Conservation (phyloP, 495 filamentous ascomycete genomes). For the Xylaria longipes region DNA sequence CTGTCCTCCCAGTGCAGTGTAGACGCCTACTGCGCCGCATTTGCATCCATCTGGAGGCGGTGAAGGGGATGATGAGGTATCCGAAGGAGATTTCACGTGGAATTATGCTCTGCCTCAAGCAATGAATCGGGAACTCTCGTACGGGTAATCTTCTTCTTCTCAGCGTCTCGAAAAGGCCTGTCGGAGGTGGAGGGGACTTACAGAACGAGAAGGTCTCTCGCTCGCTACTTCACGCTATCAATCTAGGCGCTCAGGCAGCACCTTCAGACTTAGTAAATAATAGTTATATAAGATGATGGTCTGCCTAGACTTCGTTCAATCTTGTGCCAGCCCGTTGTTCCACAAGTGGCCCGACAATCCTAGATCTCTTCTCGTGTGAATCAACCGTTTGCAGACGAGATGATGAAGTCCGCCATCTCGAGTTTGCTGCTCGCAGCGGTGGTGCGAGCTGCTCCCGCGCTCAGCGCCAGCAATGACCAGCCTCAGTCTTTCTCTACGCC, state of each 20-base stretch:
- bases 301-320: neutral
- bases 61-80: neutral
- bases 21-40: neutral
- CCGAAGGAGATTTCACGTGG: neutral
- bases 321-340: neutral
- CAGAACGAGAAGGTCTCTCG: neutral
- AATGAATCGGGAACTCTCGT: neutral
- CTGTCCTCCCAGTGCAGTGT: neutral
- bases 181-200: neutral
- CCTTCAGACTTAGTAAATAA: neutral
- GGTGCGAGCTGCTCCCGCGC: conserved; percentile 14
- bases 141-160: neutral
- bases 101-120: neutral
- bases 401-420: conserved; percentile 16
- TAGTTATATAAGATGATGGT: conserved; percentile 15
- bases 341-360: neutral
- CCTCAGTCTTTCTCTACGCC: neutral
- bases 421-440: conserved; percentile 9
- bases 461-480: neutral
- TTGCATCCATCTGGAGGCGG: neutral
- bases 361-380: neutral
- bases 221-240: neutral
- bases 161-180: neutral
- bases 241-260: neutral
- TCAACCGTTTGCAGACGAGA: neutral